Evolutionary conservation across 352 stramenopile genomes (phyloP).

Genomic region (Thalassiosira sp.): DNA sequence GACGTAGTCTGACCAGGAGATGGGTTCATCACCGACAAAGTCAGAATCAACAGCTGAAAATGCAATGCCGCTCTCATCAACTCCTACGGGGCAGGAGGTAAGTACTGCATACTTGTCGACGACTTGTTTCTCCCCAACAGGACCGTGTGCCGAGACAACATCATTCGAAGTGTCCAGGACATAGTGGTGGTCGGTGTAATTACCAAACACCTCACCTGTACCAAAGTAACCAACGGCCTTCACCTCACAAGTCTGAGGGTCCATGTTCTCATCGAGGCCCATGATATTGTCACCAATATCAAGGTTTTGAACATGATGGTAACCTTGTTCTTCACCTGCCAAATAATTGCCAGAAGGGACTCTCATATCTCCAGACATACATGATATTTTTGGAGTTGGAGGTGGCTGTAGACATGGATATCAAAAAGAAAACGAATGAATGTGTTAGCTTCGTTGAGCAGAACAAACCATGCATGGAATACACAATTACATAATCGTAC

Average conservation of each 20-base stretch:
- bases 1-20: conserved; percentile 14
- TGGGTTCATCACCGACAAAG: neutral
- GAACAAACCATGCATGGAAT: no score
- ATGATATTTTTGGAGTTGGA: neutral
- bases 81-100: conserved; percentile 9
- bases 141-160: neutral
- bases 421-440: no score
- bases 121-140: neutral
- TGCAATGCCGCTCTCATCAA: conserved; percentile 9
- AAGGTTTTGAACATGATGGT: neutral
- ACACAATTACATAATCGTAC: no score
- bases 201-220: conserved; percentile 8
- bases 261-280: conserved; percentile 10
- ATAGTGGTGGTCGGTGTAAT: conserved; percentile 17
- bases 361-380: conserved; percentile 10
- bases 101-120: conserved; percentile 18
- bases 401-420: no score
- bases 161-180: conserved; percentile 1
- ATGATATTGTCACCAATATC: conserved; percentile 2
- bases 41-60: conserved; percentile 14
- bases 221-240: conserved; percentile 7
- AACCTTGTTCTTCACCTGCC: neutral
- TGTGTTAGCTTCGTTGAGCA: no score
- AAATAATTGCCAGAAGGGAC: neutral
- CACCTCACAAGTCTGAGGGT: neutral